Evolutionary conservation across 768 basidiomycete genomes (phyloP), one percentile per base, ranked within the genome.

Genomic region (Mycena sanguinolenta): DNA sequence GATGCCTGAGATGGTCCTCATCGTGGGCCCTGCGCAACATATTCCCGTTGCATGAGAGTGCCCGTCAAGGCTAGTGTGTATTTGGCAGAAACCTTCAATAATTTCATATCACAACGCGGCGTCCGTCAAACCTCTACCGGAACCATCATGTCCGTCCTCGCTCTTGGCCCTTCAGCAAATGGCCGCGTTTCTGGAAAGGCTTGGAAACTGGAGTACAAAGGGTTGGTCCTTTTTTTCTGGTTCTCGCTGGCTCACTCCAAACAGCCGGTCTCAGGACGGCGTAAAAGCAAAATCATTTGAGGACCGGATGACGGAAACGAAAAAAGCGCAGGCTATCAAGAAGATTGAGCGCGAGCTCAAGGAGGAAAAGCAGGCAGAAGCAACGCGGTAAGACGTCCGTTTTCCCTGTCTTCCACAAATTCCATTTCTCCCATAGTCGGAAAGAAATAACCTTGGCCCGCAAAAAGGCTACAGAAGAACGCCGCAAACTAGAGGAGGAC

Each of bases 331-430:
- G 44, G 92, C 94, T 23, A 86, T 92, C 70, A 95, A 93, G 79
- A 90, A 91, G 77, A 83, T 95, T 34, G 84, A 94, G 79, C 75
- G 79, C 13, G 94, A 94, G 72, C 85, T 95, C 72, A 92, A 88
- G 77, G 90, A 92, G 54, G 94, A 95, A 78, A 95, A 94, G 75
- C 82, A 86, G 73, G 87, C 90, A 5, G 94, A 94, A 75, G 81
- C 85, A 55, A 82, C 85, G 70, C 85, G 91, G 93, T 90, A 69
- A 0, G 65, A 55, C 64, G 80, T 76, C 62, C 27, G 55, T 46
- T 58, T 42, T 36, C 9, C 53, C 32, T n/a, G 21, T 28, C 38
- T 19, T 27, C 39, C n/a, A 55, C n/a, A 36, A n/a, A 27, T 23
- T 38, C 55, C 49, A 38, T 50, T 28, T 70, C 52, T 73, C 28